Evolutionary conservation across 768 basidiomycete species (phyloP).

Genomic region (Amanita pseudoporphyria): DNA sequence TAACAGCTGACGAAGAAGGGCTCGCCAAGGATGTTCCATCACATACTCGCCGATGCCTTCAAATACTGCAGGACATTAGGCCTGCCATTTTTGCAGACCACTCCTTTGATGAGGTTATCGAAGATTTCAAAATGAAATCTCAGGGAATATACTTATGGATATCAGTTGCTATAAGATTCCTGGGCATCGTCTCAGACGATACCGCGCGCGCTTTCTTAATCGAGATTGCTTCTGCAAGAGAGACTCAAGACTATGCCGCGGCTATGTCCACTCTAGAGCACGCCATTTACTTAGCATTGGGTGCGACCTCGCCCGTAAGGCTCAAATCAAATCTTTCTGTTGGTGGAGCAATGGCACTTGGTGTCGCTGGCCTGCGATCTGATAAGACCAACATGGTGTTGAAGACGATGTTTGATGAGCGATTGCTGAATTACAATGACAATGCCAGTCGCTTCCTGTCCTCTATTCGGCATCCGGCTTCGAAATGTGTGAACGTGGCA

Average conservation of each 20-base stretch:
- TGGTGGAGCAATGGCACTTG: conserved; percentile 1
- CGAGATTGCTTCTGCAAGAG: background rate
- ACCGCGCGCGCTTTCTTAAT: conserved; percentile 2
- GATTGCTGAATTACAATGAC: background rate
- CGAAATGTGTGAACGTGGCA: background rate
- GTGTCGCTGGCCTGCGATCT: background rate
- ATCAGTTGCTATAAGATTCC: conserved; percentile 1
- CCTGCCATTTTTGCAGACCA: background rate
- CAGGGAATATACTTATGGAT: background rate
- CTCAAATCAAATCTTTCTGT: background rate
- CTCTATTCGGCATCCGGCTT: background rate
- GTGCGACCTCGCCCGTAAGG: background rate
- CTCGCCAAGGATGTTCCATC: background rate
- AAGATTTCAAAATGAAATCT: background rate
- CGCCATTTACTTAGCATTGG: background rate
- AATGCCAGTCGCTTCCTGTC: background rate
- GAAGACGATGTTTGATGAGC: background rate
- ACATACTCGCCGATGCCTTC: background rate
- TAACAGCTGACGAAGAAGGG: conserved; percentile 1
- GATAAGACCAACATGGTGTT: background rate
- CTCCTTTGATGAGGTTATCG: background rate
- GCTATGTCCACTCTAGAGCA: background rate
- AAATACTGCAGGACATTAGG: background rate
- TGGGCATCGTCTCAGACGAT: background rate
- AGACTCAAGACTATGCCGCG: background rate